Conservation (phyloP, 2,329 filamentous ascomycete species). For the Acarospora socialis region DNA sequence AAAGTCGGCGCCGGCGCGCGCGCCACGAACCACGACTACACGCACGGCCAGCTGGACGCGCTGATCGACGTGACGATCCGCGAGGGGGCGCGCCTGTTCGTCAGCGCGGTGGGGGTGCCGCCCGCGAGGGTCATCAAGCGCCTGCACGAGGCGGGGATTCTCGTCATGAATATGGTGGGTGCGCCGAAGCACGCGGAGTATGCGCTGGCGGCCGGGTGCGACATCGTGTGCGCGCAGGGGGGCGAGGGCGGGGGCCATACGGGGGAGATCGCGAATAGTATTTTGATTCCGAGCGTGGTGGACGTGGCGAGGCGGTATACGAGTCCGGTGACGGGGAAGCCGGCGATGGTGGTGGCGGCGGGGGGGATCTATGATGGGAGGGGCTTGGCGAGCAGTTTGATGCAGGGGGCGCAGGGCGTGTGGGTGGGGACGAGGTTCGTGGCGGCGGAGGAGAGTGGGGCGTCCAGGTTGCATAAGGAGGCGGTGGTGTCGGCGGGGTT, state of each 20-base stretch:
- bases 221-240: conserved; percentile 84
- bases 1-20: conserved; percentile 73
- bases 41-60: conserved; percentile 72
- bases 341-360: conserved; percentile 72
- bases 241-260: conserved; percentile 91
- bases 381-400: conserved; percentile 64
- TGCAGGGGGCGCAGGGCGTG: conserved; percentile 76
- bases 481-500: conserved; percentile 68
- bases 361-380: conserved; percentile 77
- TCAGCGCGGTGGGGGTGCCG: conserved; percentile 77
- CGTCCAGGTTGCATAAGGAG: conserved; percentile 68
- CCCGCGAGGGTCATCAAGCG: conserved; percentile 57
- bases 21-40: conserved; percentile 94
- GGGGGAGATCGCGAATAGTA: conserved; percentile 70
- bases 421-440: conserved; percentile 95
- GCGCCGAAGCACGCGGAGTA: conserved; percentile 84
- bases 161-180: conserved; percentile 97
- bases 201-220: conserved; percentile 71
- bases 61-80: conserved; percentile 75
- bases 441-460: conserved; percentile 65
- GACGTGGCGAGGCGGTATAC: conserved; percentile 64
- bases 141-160: conserved; percentile 63
- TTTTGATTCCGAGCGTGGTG: conserved; percentile 74
- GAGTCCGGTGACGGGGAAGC: conserved; percentile 53
- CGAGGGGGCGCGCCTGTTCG: conserved; percentile 72